phyloP scores from a whole-genome alignment of 2,329 filamentous ascomycete species.

The Calonectria ilicicola region DNA sequence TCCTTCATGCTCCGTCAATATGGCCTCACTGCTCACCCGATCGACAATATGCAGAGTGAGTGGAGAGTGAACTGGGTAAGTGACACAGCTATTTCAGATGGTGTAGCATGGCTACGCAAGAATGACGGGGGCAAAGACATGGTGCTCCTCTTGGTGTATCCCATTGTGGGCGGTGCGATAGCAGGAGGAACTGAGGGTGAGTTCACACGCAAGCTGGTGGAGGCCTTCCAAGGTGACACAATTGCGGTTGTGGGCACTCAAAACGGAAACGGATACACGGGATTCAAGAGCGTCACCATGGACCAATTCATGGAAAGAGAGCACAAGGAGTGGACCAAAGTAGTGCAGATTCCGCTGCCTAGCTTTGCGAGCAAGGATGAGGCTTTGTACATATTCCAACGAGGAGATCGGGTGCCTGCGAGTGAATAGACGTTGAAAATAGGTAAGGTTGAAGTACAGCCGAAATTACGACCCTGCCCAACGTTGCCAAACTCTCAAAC shows the following conservation, averaged over 20 bases:
- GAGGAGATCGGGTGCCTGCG: slow-evolving; percentile 54
- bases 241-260: slow-evolving; percentile 81
- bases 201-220: slow-evolving; percentile 73
- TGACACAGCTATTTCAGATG: slow-evolving; percentile 74
- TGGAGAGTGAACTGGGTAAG: slow-evolving; percentile 78
- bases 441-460: not conserved
- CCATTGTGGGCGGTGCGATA: slow-evolving; percentile 73
- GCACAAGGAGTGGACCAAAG: slow-evolving; percentile 68
- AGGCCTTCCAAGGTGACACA: slow-evolving; percentile 71
- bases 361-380: slow-evolving; percentile 85
- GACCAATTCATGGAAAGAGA: slow-evolving; percentile 74
- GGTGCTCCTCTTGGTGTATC: slow-evolving; percentile 79
- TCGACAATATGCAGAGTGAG: slow-evolving; percentile 76
- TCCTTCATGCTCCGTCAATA: slow-evolving; percentile 75
- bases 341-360: slow-evolving; percentile 74
- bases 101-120: slow-evolving; percentile 66
- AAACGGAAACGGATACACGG: slow-evolving; percentile 80
- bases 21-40: slow-evolving; percentile 65
- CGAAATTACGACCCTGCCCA: not conserved
- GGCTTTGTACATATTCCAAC: slow-evolving; percentile 75
- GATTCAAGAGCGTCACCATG: slow-evolving; percentile 72
- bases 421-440: slow-evolving; percentile 29
- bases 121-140: slow-evolving; percentile 63
- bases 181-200: slow-evolving; percentile 73
- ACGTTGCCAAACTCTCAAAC: not conserved